These are phyloP conservation scores for Cardiospermum halicacabum DNA, from an alignment of 345 rosid genomes.

Conservation along the genomic window DNA sequence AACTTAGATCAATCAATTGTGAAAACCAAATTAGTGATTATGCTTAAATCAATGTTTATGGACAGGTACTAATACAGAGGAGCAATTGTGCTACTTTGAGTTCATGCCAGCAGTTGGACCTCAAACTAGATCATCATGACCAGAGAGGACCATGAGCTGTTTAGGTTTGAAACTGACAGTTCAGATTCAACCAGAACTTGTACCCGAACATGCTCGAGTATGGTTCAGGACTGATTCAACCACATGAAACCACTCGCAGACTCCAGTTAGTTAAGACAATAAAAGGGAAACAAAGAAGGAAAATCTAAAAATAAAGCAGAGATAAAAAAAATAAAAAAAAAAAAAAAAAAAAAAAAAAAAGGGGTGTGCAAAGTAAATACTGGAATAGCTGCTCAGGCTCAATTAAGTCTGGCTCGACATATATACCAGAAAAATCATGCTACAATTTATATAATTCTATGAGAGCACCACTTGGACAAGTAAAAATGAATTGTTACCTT, in stretches of 20 bases:
- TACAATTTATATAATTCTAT: background rate
- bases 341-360: background rate
- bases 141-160: no score
- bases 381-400: background rate
- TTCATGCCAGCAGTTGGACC: background rate
- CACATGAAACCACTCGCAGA: no score
- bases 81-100: background rate
- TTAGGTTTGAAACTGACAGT: no score
- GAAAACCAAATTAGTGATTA: background rate
- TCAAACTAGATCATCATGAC: background rate
- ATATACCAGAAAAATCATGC: background rate
- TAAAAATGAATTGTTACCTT: slow-evolving; percentile 39
- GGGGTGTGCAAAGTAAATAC: background rate
- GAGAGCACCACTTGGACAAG: background rate
- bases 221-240: no score
- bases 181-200: no score
- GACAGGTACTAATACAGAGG: background rate
- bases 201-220: no score
- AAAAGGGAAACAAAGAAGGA: no score
- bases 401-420: background rate
- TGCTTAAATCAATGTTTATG: background rate
- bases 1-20: background rate
- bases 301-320: no score
- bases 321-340: background rate
- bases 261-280: no score